Conservation (phyloP, 2,329 filamentous ascomycete species). For the Moelleriella libera region DNA sequence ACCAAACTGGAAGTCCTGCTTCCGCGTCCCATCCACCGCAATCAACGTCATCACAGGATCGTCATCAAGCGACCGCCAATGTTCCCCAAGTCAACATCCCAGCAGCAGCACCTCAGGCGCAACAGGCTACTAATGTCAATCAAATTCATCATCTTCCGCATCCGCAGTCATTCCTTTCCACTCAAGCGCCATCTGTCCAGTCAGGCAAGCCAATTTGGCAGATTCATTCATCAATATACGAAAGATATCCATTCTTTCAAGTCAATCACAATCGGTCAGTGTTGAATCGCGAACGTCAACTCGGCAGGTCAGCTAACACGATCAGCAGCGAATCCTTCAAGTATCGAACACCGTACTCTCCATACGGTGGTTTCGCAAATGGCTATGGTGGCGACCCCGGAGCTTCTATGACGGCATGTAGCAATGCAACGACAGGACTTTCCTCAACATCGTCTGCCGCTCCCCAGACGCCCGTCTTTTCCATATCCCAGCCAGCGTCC, state of each 20-base stretch:
- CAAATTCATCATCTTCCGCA: not conserved
- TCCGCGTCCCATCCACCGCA: not conserved
- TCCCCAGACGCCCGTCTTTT: not conserved
- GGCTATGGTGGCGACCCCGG: slow-evolving; percentile 41
- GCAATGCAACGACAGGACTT: slow-evolving; percentile 13
- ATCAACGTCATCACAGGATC: not conserved
- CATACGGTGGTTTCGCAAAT: slow-evolving; percentile 44
- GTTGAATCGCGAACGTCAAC: not conserved
- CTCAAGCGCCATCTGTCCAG: slow-evolving; percentile 1
- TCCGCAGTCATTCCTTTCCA: not conserved
- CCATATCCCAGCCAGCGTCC: not conserved
- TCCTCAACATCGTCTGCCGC: not conserved
- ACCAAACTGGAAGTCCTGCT: too few relatives aligned
- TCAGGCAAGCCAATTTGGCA: slow-evolving; percentile 18
- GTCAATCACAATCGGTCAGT: slow-evolving; percentile 42
- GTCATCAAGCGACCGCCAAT: not conserved
- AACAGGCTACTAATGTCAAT: not conserved
- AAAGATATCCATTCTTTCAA: slow-evolving; percentile 45
- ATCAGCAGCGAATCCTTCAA: slow-evolving; percentile 33
- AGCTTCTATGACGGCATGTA: slow-evolving; percentile 26
- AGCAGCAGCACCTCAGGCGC: not conserved
- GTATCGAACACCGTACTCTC: slow-evolving; percentile 46
- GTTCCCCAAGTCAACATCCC: not conserved
- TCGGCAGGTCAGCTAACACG: slow-evolving; percentile 6
- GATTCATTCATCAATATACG: slow-evolving; percentile 26